Evolutionary conservation across 176 grass and related monocot genomes (phyloP), one percentile per base, ranked within the genome.

Genomic region (Echinochloa phyllopogon): DNA sequence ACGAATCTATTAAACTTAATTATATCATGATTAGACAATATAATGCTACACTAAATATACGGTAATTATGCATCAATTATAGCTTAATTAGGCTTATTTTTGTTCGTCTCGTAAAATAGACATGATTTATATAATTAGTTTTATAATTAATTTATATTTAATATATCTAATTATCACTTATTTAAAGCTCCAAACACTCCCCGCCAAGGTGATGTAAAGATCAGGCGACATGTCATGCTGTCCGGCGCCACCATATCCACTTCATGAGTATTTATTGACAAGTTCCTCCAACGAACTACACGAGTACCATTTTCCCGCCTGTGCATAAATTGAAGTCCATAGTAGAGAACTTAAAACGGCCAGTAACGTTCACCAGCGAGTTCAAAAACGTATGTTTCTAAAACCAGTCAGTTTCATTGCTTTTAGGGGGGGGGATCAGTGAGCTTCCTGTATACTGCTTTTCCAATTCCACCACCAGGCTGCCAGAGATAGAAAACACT

Each of bases 191-290:
- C n/a, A n/a, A n/a, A n/a, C n/a, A n/a, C n/a, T n/a, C n/a, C n/a
- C n/a, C 74, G 20, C 44, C 61, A 24, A 2, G 5, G 60, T 37
- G 6, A 70, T 51, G 45, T 40, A 41, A 66, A 37, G 6, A 21
- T 21, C 4, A 40, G 82, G 47, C 23, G 11, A 76, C 53, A 17
- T 65, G 44, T 2, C 43, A 37, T 49, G 9, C 41, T 64, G 25
- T 40, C 65, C 67, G 33, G n/a, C 45, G 47, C 44, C 23, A 58
- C 70, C 48, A 81, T 75, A 75, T 75, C 60, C 78, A 45, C 16
- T 82, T 82, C 50, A 24, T 33, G 21, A 69, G 79, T 81, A 74
- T 86, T 80, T 80, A 80, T 86, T 60, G 37, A 21, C 55, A 53
- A 83, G 56, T 62, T 71, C 44, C 73, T 47, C 50, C 43, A 50